Evolutionary conservation across 2,329 filamentous ascomycete genomes (phyloP), one percentile per base, ranked within the genome.

Genomic region (Monosporascus sp.): DNA sequence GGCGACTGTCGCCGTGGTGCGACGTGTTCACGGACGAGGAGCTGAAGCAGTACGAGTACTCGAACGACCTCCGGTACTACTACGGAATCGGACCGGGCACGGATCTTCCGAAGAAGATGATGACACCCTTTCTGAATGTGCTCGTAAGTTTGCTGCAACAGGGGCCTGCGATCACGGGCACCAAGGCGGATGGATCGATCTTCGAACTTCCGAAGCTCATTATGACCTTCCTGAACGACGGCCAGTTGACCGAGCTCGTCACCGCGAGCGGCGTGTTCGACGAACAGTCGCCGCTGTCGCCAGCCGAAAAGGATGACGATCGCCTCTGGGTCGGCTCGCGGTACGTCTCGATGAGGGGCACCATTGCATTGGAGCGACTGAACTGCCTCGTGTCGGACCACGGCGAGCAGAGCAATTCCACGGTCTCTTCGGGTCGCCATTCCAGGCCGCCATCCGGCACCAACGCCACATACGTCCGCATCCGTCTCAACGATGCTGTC

Each of bases 31-130:
- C 78, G 3, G 73, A 85, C 36, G 72, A 81, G 3, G 86, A 89
- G 65, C 74, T 86, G 51, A 71, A 77, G 31, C 70, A 79, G 59
- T 88, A 88, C 58, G 83, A 88, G 61, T 89, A 88, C 65, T 74
- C 77, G 2, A 83, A 88, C 58, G 85, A 88, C 61, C 69, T 89
- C 39, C 78, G 83, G 31, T 89, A 89, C 67, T 87, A 82, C 69
- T 87, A 88, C 61, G 82, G 82, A 11, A 73, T 77, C 1, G 84
- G 85, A 0, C 80, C 81, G 0, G 83, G 80, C 1, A 75, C 76
- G 2, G 70, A 75, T 36, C 71, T 83, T 20, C 74, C 80, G 7
- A 72, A 75, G 37, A 79, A 77, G 53, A 78, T 84, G 72, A 82
- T 87, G 82, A 74, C 82, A 11, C 83, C 84, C 0, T 80, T 82